Evolutionary conservation across 1,139 yeast species (phyloP), one percentile per base, ranked within the genome.

Genomic region (Zhuliangozyma parablackwelliae): DNA sequence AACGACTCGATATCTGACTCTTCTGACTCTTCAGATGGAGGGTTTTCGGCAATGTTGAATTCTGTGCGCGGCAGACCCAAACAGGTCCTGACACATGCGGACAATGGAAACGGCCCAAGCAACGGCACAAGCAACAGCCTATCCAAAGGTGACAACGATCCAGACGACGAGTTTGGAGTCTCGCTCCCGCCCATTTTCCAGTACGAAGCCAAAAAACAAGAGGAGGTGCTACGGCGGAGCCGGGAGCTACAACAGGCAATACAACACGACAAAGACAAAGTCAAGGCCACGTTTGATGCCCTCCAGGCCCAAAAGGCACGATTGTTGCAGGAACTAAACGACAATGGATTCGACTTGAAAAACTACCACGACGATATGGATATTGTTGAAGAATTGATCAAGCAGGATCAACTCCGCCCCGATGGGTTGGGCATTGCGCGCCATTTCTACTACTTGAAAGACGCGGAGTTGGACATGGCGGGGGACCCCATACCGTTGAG

Each of bases 161-260:
- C 26, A 11, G 28, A 32, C 9, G 54, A 51, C 21, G 56, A 51
- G 11, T 52, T 58, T 36, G 45, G 47, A 9, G 33, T 58, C 16
- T 38, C 38, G 10, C 36, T 64, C 20, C 67, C 67, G 2, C 29
- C 53, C 26, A 47, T 63, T 2, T 63, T 63, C 37, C 48, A 47
- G 30, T 47, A 47, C 8, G 59, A 57, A 31, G 69, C 61, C 12
- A 48, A 46, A 23, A 47, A 45, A 30, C 59, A 63, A 39, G 54
- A 50, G 24, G 43, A 47, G 36, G 40, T 61, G 10, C 45, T 49
- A 21, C 40, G 41, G 24, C 44, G 45, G 20, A 50, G 51, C 33
- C 32, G 36, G 5, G 38, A 52, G 32, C 49, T 61, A 7, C 46
- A 51, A 9, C 35, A 39, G 8, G 50, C 46, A 16, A 42, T 59